phyloP scores from a whole-genome alignment of 768 basidiomycete genomes.

The Termitomyces sp. region DNA sequence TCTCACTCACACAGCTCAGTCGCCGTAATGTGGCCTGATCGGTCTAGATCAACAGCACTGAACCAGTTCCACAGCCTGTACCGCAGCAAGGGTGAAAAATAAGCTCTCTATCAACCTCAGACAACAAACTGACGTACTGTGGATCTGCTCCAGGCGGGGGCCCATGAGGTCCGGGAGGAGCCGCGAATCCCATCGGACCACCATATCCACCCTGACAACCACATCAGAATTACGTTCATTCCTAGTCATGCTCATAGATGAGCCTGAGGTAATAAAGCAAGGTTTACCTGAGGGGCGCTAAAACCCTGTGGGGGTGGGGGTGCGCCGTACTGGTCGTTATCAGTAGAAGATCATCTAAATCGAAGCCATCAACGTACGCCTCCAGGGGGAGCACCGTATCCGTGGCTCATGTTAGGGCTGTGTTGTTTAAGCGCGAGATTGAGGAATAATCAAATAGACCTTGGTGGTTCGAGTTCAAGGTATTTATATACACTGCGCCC shows the following conservation, averaged over 20 bases:
- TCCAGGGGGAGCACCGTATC: background rate
- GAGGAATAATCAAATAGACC: background rate
- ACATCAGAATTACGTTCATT: background rate
- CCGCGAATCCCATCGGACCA: slow-evolving; percentile 29
- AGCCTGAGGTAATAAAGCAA: background rate
- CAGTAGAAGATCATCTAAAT: background rate
- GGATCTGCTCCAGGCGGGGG: slow-evolving; percentile 70
- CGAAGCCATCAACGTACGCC: background rate
- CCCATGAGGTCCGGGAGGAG: slow-evolving; percentile 29
- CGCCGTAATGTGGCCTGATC: slow-evolving; percentile 63
- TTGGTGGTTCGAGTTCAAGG: background rate
- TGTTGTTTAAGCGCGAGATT: background rate
- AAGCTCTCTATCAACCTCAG: background rate
- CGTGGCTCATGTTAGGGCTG: background rate
- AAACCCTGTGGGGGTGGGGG: slow-evolving; percentile 20
- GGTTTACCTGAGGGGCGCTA: slow-evolving; percentile 12
- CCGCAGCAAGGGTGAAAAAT: background rate
- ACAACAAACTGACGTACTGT: slow-evolving; percentile 42
- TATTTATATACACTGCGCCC: background rate
- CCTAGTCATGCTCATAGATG: background rate
- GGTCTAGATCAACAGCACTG: slow-evolving; percentile 58
- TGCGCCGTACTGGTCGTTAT: slow-evolving; percentile 12
- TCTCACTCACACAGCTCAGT: slow-evolving; percentile 57
- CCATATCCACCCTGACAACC: slow-evolving; percentile 26
- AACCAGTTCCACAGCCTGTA: slow-evolving; percentile 74